phyloP scores from a whole-genome alignment of 257 asterid genomes.

The Linderniella brevidens region DNA sequence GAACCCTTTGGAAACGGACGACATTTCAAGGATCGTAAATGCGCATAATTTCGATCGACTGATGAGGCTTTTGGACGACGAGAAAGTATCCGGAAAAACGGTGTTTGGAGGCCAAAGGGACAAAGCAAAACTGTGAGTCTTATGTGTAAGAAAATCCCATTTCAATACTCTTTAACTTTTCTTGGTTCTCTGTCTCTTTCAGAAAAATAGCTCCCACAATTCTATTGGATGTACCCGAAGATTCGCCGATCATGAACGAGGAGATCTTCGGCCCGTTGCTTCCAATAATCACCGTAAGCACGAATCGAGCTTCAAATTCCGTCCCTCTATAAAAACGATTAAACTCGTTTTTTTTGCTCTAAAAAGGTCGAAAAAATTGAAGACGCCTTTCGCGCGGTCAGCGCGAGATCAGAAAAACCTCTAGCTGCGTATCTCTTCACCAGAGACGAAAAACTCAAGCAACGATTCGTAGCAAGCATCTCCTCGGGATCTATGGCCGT shows the following conservation, averaged over 20 bases:
- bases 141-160: background rate
- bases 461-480: constrained; percentile 46
- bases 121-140: constrained; percentile 44
- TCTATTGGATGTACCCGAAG: constrained; percentile 79
- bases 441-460: constrained; percentile 32
- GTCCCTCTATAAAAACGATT: too few relatives aligned
- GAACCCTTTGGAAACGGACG: constrained; percentile 56
- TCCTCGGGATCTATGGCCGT: constrained; percentile 80
- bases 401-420: constrained; percentile 43
- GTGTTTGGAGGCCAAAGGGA: constrained; percentile 76
- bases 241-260: constrained; percentile 65
- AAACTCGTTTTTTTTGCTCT: background rate
- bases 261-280: constrained; percentile 93
- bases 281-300: constrained; percentile 67
- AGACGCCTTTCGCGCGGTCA: constrained; percentile 70
- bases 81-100: constrained; percentile 42
- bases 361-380: constrained; percentile 60
- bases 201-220: constrained; percentile 87
- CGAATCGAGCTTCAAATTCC: background rate
- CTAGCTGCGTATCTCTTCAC: constrained; percentile 79
- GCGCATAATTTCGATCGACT: constrained; percentile 57
- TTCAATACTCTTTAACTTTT: background rate
- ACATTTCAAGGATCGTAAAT: constrained; percentile 69
- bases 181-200: constrained; percentile 3
- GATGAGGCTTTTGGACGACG: constrained; percentile 50